Base-by-base conservation (phyloP, 2,329 filamentous ascomycete species). In the Fusarium lateritium region DNA sequence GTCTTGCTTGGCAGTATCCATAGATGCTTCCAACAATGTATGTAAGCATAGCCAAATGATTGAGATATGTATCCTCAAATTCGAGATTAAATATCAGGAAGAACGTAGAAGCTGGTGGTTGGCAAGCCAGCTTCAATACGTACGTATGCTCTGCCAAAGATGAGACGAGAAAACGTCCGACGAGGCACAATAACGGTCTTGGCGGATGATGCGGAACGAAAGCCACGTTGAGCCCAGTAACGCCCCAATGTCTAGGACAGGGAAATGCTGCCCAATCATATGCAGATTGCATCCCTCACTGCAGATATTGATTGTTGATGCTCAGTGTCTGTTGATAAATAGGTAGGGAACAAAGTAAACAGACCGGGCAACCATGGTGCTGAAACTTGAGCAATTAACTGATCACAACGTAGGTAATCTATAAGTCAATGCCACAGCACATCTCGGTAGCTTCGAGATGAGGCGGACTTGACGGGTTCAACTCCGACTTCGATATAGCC, bases 121-220 rank as follows among this genome's bases (percentile, higher is more conserved):
- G 19, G 11, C 3, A 19, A 14, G 26, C n/a, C 13, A 19, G 11
- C 33, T 53, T 31, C 28, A 31, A 31, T 31, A 10, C 28, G 39
- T 5, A 19, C 24, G 19, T 19, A 19, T 24, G 13, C 11, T 22
- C n/a, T 21, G 10, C 31, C 13, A 15, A 40, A 7, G 8, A 31
- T 36, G 44, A 50, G 36, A 40, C 28, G 21, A 65, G 21, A 56
- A 52, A 61, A 22, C 19, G 17, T 54, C 56, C 22, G 26, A 52
- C 46, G 26, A 66, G 21, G 51, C 31, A 69, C 38, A 60, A 53
- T 14, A 55, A 65, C 53, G 42, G 46, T 47, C 44, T 49, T 47
- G 47, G 56, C 54, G 63, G 58, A 56, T 56, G 46, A 21, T 50
- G 56, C 58, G 67, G 67, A 54, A 68, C 13, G 26, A 53, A 61